Evolutionary conservation across 495 filamentous ascomycete genomes (phyloP), one percentile per base, ranked within the genome.

Genomic region (Xylaria bambusicola): DNA sequence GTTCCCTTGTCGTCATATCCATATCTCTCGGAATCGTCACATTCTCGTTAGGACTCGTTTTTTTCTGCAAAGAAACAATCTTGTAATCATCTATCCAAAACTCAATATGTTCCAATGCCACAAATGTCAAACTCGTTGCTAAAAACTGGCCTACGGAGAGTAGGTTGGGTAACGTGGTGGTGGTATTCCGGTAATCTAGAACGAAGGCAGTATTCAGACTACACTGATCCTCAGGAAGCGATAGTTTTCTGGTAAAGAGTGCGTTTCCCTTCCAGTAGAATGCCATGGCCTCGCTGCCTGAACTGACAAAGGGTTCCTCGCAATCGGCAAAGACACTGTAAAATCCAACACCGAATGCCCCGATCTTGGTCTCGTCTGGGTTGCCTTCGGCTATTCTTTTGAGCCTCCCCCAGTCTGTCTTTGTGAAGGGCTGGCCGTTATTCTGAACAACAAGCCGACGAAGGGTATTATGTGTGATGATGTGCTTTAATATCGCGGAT

Each of bases 251-350:
- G 4, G 95, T 99, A 69, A 94, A 97, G 4, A 99, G 80, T 6
- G 90, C 89, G 71, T 97, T 96, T 17, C 87, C 90, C 71, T 96
- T 97, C 95, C 95, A 99, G 75, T 97, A 98, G 71, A 99, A 99
- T 10, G 93, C 93, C 90, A 99, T 95, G 21, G 91, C 93, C 67
- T 94, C 84, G 50, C 82, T 83, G 2, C 94, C 95, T 0, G 93
- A 97, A 45, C 88, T 91, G 52, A 98, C 88, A 70, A 98, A 97
- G 4, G 95, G 95, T 65, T 97, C 91, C 69, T 99, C 95, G 68
- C 92, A 97, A 68, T 98, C 94, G 61, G 94, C 89, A 73, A 99
- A 99, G 33, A 98, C 94, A 71, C 90, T 94, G 78, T 99, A 99
- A 73, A 99, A 98, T 2, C 95, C 95, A 36, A 99, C 95, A 46